Evolutionary conservation across 257 asterid species (phyloP), one percentile per base, ranked within the genome.

Genomic region (Jacaranda mimosifolia): DNA sequence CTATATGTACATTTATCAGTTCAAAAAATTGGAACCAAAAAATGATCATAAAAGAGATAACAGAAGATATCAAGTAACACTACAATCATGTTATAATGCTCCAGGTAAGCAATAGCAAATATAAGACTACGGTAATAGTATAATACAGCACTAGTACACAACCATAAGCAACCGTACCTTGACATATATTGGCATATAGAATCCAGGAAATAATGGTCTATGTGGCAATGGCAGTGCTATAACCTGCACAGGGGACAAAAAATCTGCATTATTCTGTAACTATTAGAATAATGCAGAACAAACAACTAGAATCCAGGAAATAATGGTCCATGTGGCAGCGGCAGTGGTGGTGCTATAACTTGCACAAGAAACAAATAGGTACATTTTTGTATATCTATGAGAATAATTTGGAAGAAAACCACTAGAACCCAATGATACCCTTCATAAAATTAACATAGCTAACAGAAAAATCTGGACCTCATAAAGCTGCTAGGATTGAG

Each of bases 141-240:
- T 8, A 8, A 63, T 12, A 59, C 14, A 55, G 52, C 13, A 63
- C 9, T 45, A 56, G 71, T 45, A 42, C 59, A 55, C 45, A 51
- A 46, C 15, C 68, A 73, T 60, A 68, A 84, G 72, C 26, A 68
- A 52, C 73, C 81, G 79, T 91, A 96, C 99, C 99, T 92, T 96
- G 69, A 93, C 98, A 85, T 86, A 88, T 59, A 96, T 85, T 13
- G 98, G 99, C 98, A 93, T 93, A 74, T 91, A 93, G 82, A 96
- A 91, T 81, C 99, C 99, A 36, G 99, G 98, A 88, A 96, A 96
- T 48, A 82, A 49, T 40, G 86, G 83, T 76, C 86, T 69, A 48
- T 78, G 81, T 12, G 77, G 76, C 49, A 82, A 55, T 14, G 86
- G 86, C 59, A 82, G 73, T 1, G 78, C 86, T 36, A 78, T 76